phyloP scores from a whole-genome alignment of 1,284 basidiomycete species.

The Leccinum glutinopallens region DNA sequence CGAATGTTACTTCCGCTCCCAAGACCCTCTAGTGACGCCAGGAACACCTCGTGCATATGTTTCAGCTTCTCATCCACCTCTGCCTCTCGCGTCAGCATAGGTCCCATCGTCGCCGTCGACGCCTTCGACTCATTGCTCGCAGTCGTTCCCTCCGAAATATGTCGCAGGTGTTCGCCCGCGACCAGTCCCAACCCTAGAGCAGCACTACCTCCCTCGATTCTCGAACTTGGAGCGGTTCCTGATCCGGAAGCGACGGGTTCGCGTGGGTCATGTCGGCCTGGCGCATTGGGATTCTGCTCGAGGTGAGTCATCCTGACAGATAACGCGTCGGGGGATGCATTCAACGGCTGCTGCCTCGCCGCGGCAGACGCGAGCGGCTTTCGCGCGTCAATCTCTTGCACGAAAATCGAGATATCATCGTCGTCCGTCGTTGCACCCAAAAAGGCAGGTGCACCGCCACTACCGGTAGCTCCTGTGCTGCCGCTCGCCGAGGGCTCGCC shows the following conservation, averaged over 20 bases:
- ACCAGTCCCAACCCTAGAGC: slow-evolving; percentile 23
- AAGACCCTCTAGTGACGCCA: slow-evolving; percentile 59
- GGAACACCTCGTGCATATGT: slow-evolving; percentile 66
- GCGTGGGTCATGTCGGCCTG: slow-evolving; percentile 5
- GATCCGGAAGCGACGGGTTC: background rate
- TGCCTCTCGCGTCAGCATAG: slow-evolving; percentile 59
- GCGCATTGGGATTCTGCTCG: slow-evolving; percentile 11
- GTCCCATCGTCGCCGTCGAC: slow-evolving; percentile 34
- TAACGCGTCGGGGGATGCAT: background rate
- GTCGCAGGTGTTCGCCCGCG: slow-evolving; percentile 21
- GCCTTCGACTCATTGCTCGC: slow-evolving; percentile 25
- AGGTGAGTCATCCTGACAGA: background rate
- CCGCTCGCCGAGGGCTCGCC: slow-evolving; percentile 17
- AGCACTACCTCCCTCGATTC: background rate
- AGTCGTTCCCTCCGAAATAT: slow-evolving; percentile 14
- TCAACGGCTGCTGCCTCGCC: slow-evolving; percentile 21
- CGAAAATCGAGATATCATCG: slow-evolving; percentile 74
- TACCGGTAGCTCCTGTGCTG: slow-evolving; percentile 10
- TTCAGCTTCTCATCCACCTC: slow-evolving; percentile 64
- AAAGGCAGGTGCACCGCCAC: slow-evolving; percentile 38
- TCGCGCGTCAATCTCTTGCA: slow-evolving; percentile 70
- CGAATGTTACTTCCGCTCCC: slow-evolving; percentile 29
- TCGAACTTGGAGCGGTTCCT: background rate
- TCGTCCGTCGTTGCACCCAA: slow-evolving; percentile 59
- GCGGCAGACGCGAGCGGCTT: slow-evolving; percentile 50